Percentiles rank a stretch among this genome's conserved stretches.
Conservation (phyloP, 228 moss, liverwort and hornwort species). For the Sphagnum magellanicum region DNA sequence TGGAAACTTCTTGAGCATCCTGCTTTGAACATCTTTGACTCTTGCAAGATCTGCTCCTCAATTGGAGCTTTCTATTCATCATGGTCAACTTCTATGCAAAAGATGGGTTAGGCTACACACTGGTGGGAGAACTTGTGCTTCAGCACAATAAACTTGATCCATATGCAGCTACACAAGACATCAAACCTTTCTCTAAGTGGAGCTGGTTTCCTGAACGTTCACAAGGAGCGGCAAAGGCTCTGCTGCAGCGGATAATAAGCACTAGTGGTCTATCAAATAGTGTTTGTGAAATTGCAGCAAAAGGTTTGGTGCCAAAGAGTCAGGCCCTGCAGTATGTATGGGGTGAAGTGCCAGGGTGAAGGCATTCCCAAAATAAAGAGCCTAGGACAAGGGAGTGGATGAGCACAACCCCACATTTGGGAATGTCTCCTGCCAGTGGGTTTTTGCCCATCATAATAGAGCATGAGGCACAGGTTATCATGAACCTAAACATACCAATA, state of each 20-base stretch:
- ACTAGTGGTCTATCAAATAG: constrained; percentile 28
- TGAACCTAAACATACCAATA: too few species aligned
- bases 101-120: constrained; percentile 82
- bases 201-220: constrained; percentile 60
- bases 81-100: constrained; percentile 68
- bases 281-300: constrained; percentile 40
- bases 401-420: too few species aligned
- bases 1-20: constrained; percentile 61
- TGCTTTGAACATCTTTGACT: constrained; percentile 75
- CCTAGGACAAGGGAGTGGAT: too few species aligned
- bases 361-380: too few species aligned
- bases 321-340: not conserved
- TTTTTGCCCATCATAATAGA: too few species aligned
- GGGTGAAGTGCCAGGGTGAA: too few species aligned
- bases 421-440: too few species aligned
- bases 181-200: constrained; percentile 83
- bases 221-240: constrained; percentile 50
- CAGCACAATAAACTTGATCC: constrained; percentile 80
- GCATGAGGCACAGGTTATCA: too few species aligned
- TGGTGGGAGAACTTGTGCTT: constrained; percentile 71
- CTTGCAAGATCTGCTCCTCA: constrained; percentile 84
- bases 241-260: constrained; percentile 36
- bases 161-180: constrained; percentile 82
- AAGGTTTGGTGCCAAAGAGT: constrained; percentile 26
- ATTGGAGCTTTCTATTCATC: constrained; percentile 75